Evolutionary conservation across 2,329 filamentous ascomycete genomes (phyloP), one percentile per base, ranked within the genome.

Genomic region (Botrytis hyacinthi): DNA sequence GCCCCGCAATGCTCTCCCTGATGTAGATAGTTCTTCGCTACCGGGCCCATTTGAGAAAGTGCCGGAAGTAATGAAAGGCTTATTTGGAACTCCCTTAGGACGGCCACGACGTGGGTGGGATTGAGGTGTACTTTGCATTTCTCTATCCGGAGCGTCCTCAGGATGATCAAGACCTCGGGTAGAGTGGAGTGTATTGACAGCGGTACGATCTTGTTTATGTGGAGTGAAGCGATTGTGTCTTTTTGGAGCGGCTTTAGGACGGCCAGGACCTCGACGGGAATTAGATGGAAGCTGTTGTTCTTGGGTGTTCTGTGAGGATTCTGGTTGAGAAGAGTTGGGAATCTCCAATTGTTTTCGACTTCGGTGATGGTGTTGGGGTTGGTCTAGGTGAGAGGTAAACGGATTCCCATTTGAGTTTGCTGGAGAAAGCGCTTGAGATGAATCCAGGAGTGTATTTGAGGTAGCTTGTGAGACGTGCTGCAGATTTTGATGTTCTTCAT

Each of bases 251-350:
- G 42, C 35, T 26, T 8, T 51, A 18, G 65, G 65, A n/a, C 65
- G 65, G 35, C 65, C 65, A 16, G 22, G 65, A 67, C 44, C 48
- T 54, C 46, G 65, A 20, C 12, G 65, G 32, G 14, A 42, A 29
- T 60, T 44, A 20, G 18, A 29, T 37, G 60, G 35, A 62, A 62
- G 60, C 22, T 32, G 42, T 60, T 46, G 20, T 37, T 29, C 22
- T 37, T 61, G 60, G 20, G 20, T 29, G 18, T 63, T 29, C n/a
- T 63, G 61, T n/a, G 40, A 44, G 8, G 7, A 44, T 44, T n/a
- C 61, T 18, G 44, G 29, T 35, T 67, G 46, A 12, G 70, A 59
- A 37, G 70, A 72, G 40, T 66, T 59, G 29, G 51, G 70, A 3
- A 72, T 46, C 8, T 67, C 48, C 14, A 29, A 18, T 37, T 8